Evolutionary conservation across 352 stramenopile genomes (phyloP).

Genomic region (Phytophthora quininea): DNA sequence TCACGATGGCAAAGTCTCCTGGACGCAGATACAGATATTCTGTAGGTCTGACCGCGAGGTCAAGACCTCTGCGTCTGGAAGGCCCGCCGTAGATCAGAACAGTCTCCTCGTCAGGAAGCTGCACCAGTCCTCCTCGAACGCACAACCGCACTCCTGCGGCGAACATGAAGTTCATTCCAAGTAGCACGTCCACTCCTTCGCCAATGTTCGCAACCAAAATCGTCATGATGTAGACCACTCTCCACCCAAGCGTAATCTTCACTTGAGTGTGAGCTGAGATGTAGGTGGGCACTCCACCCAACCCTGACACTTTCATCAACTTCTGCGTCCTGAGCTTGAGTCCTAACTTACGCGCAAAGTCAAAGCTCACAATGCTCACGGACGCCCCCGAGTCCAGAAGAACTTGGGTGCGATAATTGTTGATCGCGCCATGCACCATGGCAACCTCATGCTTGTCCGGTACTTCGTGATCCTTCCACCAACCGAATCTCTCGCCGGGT

Average conservation of each 20-base stretch:
- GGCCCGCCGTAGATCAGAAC: background rate
- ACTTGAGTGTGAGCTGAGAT: conserved; percentile 4
- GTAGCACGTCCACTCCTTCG: conserved; percentile 23
- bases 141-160: conserved; percentile 16
- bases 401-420: conserved; percentile 2
- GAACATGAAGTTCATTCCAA: conserved; percentile 38
- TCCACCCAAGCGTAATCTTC: conserved; percentile 13
- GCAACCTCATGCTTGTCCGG: background rate
- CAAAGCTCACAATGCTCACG: conserved; percentile 24
- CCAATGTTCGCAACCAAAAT: conserved; percentile 30
- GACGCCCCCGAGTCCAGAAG: conserved; percentile 23
- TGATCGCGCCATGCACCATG: conserved; percentile 8
- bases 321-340: background rate
- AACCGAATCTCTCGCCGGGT: conserved; percentile 10
- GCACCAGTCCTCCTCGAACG: background rate
- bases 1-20: background rate
- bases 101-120: conserved; percentile 1
- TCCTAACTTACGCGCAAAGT: conserved; percentile 16
- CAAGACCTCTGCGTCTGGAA: background rate
- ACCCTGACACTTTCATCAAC: conserved; percentile 1
- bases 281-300: conserved; percentile 1
- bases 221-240: conserved; percentile 11
- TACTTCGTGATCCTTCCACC: conserved; percentile 13
- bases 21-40: background rate
- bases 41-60: background rate